These are phyloP conservation scores for Calophaca sinica DNA, from an alignment of 306 rosid genomes.

Conservation along the genomic window DNA sequence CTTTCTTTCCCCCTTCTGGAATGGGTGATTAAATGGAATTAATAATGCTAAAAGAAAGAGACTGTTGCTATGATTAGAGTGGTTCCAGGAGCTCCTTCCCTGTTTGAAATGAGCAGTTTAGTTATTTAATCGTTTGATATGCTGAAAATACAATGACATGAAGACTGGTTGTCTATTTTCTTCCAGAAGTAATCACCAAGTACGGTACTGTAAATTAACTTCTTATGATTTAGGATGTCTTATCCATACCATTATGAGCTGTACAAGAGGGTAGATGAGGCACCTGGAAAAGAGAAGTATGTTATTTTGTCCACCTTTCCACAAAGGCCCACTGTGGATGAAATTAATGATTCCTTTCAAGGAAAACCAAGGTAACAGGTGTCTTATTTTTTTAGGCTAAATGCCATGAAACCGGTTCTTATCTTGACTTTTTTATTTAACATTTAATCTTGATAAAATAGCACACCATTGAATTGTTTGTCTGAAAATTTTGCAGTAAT, in stretches of 20 bases:
- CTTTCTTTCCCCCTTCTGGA: not conserved
- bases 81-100: slow-evolving; percentile 7
- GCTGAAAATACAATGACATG: slow-evolving; percentile 12
- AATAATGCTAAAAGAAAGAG: not conserved
- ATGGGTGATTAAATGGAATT: slow-evolving; percentile 4
- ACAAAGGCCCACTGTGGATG: slow-evolving; percentile 68
- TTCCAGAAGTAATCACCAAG: not conserved
- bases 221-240: slow-evolving; percentile 48
- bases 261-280: slow-evolving; percentile 87
- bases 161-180: slow-evolving; percentile 16
- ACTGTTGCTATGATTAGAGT: not conserved
- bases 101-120: slow-evolving; percentile 4
- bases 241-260: slow-evolving; percentile 75
- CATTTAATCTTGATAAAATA: slow-evolving; percentile 26
- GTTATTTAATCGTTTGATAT: slow-evolving; percentile 28
- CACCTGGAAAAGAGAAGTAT: slow-evolving; percentile 75
- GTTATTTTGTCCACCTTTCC: slow-evolving; percentile 67
- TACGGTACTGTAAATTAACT: slow-evolving; percentile 12
- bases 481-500: slow-evolving; percentile 58
- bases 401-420: slow-evolving; percentile 5
- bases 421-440: not conserved
- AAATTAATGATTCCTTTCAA: slow-evolving; percentile 70
- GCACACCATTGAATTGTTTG: slow-evolving; percentile 32
- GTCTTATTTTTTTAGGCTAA: not conserved
- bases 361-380: slow-evolving; percentile 72